Percentiles rank a stretch among this genome's conserved stretches.
These are phyloP conservation scores for Acer campestre DNA, from an alignment of 345 rosid species.

Conservation along the genomic window DNA sequence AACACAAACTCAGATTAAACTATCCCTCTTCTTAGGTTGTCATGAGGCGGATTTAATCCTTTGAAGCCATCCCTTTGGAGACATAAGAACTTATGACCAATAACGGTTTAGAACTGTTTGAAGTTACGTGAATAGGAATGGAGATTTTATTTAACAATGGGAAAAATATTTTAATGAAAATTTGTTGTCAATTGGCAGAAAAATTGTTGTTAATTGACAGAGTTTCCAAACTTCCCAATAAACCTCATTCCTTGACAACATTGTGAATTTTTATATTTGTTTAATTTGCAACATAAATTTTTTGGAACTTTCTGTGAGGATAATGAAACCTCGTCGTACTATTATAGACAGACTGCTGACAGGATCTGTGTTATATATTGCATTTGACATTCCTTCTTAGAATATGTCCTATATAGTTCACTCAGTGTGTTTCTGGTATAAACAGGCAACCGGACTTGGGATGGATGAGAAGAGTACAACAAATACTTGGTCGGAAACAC, in stretches of 20 bases:
- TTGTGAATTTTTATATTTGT: neutral
- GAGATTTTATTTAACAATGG: neutral
- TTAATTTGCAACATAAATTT: neutral
- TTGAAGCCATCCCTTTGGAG: neutral
- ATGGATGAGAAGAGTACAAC: slow-evolving; percentile 93
- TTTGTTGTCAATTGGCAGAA: neutral
- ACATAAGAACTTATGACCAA: neutral
- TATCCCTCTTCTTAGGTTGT: neutral
- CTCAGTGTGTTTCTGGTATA: slow-evolving; percentile 15
- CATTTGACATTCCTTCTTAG: neutral
- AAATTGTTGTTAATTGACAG: neutral
- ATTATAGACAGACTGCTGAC: neutral
- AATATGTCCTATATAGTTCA: neutral
- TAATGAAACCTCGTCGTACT: slow-evolving; percentile 9
- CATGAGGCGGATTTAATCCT: neutral
- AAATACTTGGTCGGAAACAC: slow-evolving; percentile 92
- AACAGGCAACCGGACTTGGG: slow-evolving; percentile 88
- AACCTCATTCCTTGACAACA: neutral
- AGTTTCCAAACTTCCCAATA: neutral
- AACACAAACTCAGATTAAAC: neutral
- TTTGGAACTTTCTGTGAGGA: neutral
- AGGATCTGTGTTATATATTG: neutral
- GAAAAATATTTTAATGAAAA: too few species aligned
- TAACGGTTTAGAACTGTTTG: neutral
- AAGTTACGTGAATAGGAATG: neutral